Conservation (phyloP, 495 filamentous ascomycete species). For the Hyaloscypha bicolor region DNA sequence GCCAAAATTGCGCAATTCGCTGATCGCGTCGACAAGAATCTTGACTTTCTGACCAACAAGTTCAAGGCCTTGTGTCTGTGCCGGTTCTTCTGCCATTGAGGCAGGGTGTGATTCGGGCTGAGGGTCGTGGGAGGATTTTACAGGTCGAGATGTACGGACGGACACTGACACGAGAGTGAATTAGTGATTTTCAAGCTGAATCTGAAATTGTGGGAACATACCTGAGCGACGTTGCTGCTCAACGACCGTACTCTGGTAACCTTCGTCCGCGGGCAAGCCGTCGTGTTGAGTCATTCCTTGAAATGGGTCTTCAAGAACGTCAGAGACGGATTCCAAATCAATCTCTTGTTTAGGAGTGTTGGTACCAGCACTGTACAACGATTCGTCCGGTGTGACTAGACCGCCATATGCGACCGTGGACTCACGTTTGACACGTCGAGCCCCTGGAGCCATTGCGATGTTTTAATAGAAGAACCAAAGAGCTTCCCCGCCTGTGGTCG, state of each 20-base stretch:
- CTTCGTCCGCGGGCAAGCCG: slow-evolving; percentile 18
- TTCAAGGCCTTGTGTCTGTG: no score
- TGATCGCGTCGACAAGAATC: slow-evolving; percentile 25
- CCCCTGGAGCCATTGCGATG: slow-evolving; percentile 10
- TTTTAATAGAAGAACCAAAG: neutral
- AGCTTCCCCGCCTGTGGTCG: neutral
- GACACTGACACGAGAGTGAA: neutral
- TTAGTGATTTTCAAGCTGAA: neutral
- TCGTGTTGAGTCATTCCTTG: neutral
- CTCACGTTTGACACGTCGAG: slow-evolving; percentile 19
- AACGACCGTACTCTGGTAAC: slow-evolving; percentile 6
- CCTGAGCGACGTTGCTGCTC: slow-evolving; percentile 16
- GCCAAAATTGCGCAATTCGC: slow-evolving; percentile 27
- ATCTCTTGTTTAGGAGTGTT: slow-evolving; percentile 16
- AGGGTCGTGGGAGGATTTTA: neutral
- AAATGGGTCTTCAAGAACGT: slow-evolving; percentile 7
- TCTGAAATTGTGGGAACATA: neutral
- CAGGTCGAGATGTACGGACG: neutral
- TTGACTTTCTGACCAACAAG: slow-evolving; percentile 23
- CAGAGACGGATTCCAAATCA: slow-evolving; percentile 7
- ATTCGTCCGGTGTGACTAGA: slow-evolving; percentile 13
- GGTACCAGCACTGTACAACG: slow-evolving; percentile 14
- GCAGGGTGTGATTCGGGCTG: no score
- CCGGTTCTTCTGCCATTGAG: no score
- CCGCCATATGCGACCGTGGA: slow-evolving; percentile 12